Percentiles rank a stretch among this genome's conserved stretches.
phyloP scores from a whole-genome alignment of 2,329 filamentous ascomycete genomes.

The Remersonia thermophila region DNA sequence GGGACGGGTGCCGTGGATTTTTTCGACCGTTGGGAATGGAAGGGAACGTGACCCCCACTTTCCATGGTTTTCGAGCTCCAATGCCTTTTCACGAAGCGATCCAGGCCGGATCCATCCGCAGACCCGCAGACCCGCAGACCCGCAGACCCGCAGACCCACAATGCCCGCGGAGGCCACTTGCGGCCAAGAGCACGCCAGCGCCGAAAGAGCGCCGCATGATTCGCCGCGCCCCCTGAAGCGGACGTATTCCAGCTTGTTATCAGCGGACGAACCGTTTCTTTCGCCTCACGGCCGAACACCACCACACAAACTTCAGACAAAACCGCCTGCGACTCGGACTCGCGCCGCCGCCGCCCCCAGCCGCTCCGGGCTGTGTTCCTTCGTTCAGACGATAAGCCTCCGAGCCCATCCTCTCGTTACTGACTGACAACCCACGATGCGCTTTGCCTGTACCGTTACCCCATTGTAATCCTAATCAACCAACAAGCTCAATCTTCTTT shows the following conservation, averaged over 20 bases:
- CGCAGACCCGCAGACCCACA: too few species aligned
- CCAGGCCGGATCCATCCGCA: too few species aligned
- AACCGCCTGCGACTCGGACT: slow-evolving; percentile 10
- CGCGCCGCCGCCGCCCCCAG: slow-evolving; percentile 5
- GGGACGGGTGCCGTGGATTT: too few species aligned
- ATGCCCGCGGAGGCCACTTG: too few species aligned
- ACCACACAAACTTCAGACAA: slow-evolving; percentile 5
- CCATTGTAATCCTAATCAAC: slow-evolving; percentile 5
- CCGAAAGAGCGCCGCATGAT: slow-evolving; percentile 7
- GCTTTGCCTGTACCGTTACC: slow-evolving; percentile 6
- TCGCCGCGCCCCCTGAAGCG: slow-evolving; percentile 13
- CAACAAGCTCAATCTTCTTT: background rate
- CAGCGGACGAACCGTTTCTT: too few species aligned
- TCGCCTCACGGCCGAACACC: slow-evolving; percentile 3
- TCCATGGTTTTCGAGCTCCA: too few species aligned
- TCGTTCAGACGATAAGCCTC: slow-evolving; percentile 13
- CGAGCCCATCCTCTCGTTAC: slow-evolving; percentile 12
- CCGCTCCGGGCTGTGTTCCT: slow-evolving; percentile 13
- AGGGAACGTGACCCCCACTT: too few species aligned
- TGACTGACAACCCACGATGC: background rate
- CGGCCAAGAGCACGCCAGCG: slow-evolving; percentile 11
- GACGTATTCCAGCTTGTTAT: slow-evolving; percentile 1
- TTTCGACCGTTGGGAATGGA: too few species aligned
- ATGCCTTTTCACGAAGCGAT: too few species aligned
- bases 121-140: too few species aligned